These are phyloP conservation scores for Pseudozyma sp. DNA, from an alignment of 1,284 basidiomycete genomes.

Conservation along the genomic window DNA sequence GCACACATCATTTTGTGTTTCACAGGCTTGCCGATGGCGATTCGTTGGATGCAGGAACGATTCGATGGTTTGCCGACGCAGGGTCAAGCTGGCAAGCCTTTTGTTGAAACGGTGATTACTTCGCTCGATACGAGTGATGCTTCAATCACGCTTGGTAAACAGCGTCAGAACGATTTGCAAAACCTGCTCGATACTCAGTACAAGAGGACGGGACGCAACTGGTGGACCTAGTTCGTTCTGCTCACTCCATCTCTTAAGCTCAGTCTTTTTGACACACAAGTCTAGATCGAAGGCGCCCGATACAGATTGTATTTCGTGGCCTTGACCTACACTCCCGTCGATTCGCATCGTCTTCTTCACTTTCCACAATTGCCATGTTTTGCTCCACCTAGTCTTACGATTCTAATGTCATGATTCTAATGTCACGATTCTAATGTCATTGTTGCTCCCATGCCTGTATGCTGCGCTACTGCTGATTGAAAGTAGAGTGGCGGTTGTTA, in stretches of 20 bases:
- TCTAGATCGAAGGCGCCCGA: no score
- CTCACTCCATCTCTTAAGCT: not conserved
- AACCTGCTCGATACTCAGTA: slow-evolving; percentile 35
- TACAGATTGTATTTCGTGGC: not conserved
- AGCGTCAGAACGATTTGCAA: slow-evolving; percentile 34
- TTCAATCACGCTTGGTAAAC: slow-evolving; percentile 22
- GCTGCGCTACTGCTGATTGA: no score
- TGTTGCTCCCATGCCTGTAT: not conserved
- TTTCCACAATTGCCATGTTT: no score
- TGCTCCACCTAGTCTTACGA: not conserved
- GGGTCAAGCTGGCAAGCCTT: slow-evolving; percentile 28
- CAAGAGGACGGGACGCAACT: slow-evolving; percentile 16
- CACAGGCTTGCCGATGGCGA: slow-evolving; percentile 29
- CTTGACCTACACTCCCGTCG: no score
- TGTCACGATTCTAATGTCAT: not conserved
- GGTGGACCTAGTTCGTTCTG: slow-evolving; percentile 30
- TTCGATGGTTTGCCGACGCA: slow-evolving; percentile 32
- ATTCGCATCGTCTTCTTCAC: no score
- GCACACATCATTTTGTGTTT: slow-evolving; percentile 46
- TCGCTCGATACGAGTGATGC: slow-evolving; percentile 39
- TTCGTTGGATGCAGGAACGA: slow-evolving; percentile 52
- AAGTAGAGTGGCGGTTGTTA: no score
- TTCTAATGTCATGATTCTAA: not conserved
- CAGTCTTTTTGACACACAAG: no score
- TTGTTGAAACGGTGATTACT: slow-evolving; percentile 27